Evolutionary conservation across 306 rosid genomes (phyloP).

Genomic region (Hylodesmum podocarpum): DNA sequence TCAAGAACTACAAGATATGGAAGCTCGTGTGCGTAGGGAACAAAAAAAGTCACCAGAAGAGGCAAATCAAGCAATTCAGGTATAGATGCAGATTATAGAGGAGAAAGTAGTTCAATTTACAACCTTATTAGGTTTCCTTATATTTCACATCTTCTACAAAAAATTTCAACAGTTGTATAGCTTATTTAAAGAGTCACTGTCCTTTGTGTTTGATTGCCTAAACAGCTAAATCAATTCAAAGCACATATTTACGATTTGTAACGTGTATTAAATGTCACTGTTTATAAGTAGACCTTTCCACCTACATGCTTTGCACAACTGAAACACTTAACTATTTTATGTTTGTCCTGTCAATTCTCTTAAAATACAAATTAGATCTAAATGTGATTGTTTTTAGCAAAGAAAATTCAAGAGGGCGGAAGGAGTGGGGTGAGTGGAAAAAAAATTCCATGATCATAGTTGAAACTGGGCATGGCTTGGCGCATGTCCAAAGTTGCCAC

Average conservation of each 20-base stretch:
- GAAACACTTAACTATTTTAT: neutral
- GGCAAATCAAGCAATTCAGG: slow-evolving; percentile 93
- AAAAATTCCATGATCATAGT: neutral
- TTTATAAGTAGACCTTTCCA: neutral
- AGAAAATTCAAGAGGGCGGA: neutral
- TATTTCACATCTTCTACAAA: neutral
- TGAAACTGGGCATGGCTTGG: neutral
- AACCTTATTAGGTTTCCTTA: slow-evolving; percentile 7
- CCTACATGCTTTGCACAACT: neutral
- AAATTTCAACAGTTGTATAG: no score
- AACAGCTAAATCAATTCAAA: neutral
- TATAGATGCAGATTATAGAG: slow-evolving; percentile 25
- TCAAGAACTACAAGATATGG: slow-evolving; percentile 98
- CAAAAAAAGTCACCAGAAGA: slow-evolving; percentile 92
- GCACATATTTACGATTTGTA: neutral
- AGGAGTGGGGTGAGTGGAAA: neutral
- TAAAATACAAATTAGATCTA: neutral
- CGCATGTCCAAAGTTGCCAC: neutral
- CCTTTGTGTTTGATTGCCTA: neutral
- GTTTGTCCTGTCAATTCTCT: neutral
- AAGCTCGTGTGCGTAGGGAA: slow-evolving; percentile 79
- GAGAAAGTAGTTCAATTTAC: neutral
- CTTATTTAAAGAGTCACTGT: neutral
- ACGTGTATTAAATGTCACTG: neutral
- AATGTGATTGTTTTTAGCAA: neutral